Percentiles rank a stretch among this genome's conserved stretches.
phyloP scores from a whole-genome alignment of 202 grass and related monocot species.

The Panicum hallii region DNA sequence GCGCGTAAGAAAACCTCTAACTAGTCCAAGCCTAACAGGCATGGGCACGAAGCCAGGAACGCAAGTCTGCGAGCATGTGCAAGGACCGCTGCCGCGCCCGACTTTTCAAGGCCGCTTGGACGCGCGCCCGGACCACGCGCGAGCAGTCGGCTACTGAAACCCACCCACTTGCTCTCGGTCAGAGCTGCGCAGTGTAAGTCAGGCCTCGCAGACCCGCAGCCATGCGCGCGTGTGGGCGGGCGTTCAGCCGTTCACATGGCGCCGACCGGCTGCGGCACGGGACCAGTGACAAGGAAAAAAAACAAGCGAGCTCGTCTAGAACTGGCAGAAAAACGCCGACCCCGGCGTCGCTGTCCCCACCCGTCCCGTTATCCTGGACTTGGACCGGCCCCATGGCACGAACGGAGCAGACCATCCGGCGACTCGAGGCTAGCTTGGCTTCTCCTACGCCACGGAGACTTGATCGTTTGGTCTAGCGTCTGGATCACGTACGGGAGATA shows the following conservation, averaged over 20 bases:
- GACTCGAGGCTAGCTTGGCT: no score
- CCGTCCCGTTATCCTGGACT: neutral
- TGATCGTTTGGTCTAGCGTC: no score
- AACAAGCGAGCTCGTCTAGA: neutral
- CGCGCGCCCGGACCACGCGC: neutral
- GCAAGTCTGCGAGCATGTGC: slow-evolving; percentile 23
- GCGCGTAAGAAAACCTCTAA: neutral
- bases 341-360: neutral
- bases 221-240: neutral
- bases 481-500: no score
- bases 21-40: neutral
- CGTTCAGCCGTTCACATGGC: slow-evolving; percentile 19
- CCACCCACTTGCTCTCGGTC: neutral
- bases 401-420: no score
- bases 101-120: slow-evolving; percentile 40
- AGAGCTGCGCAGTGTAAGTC: neutral
- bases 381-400: no score
- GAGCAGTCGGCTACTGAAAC: neutral
- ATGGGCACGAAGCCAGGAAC: neutral
- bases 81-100: neutral
- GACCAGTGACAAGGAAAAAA: no score
- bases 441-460: no score
- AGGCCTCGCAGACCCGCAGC: neutral
- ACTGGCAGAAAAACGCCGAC: neutral
- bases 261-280: neutral